A percentile compares a stretch with the other conserved stretches of the same genome.
phyloP scores from a whole-genome alignment of 2,329 filamentous ascomycete genomes.

The Epicoccum nigrum region DNA sequence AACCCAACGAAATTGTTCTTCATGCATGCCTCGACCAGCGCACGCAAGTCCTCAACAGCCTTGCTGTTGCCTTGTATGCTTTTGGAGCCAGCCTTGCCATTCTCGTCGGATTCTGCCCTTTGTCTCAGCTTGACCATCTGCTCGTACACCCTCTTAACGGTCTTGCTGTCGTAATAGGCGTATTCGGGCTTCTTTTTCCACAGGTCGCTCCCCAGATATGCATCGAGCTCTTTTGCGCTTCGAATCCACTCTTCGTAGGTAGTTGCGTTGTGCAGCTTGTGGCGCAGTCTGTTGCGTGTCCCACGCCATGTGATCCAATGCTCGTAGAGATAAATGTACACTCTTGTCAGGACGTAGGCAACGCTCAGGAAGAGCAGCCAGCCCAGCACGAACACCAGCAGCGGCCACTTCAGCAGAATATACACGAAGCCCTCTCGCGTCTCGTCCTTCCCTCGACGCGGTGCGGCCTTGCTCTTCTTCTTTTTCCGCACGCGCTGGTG shows the following conservation, averaged over 20 bases:
- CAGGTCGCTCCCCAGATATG: conserved; percentile 76
- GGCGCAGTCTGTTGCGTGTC: conserved; percentile 71
- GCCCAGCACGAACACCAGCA: conserved; percentile 77
- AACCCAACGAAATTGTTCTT: conserved; percentile 98
- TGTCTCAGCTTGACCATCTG: conserved; percentile 71
- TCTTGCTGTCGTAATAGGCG: conserved; percentile 86
- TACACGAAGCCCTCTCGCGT: conserved; percentile 94
- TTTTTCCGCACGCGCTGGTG: conserved; percentile 68
- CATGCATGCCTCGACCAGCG: conserved; percentile 84
- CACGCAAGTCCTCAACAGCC: conserved; percentile 75
- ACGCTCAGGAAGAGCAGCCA: conserved; percentile 79
- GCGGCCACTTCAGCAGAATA: conserved; percentile 86
- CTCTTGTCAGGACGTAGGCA: conserved; percentile 78
- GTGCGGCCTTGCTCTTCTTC: conserved; percentile 46
- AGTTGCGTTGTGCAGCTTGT: conserved; percentile 71
- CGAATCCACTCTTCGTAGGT: conserved; percentile 84
- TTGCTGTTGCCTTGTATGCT: conserved; percentile 43
- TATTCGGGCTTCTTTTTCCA: conserved; percentile 79
- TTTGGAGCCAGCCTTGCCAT: conserved; percentile 39
- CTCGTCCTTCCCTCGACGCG: conserved; percentile 73
- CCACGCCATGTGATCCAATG: conserved; percentile 91
- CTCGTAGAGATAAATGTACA: conserved; percentile 94
- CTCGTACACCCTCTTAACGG: conserved; percentile 75
- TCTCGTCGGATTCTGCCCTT: conserved; percentile 62
- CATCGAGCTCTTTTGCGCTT: conserved; percentile 79